Evolutionary conservation across 2,329 filamentous ascomycete genomes (phyloP).

Genomic region (Ceratocystis eucalypticola): DNA sequence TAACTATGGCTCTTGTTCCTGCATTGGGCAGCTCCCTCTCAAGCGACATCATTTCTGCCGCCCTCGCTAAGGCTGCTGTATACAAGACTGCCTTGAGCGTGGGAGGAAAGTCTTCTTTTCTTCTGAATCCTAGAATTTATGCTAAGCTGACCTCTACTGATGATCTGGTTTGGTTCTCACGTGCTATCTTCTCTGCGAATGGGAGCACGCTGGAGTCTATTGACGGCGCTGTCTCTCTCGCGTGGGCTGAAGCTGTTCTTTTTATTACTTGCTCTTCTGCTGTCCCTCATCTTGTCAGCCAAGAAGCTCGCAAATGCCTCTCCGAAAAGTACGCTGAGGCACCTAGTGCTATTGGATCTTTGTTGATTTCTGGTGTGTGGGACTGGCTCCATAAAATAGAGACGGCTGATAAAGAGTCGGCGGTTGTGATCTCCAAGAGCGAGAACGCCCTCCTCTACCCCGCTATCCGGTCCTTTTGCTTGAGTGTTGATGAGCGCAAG

Average conservation of each 20-base stretch:
- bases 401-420: conserved; percentile 62
- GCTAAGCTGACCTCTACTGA: conserved; percentile 61
- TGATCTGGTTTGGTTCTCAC: conserved; percentile 64
- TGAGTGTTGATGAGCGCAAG: conserved; percentile 38
- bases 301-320: conserved; percentile 47
- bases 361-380: conserved; percentile 65
- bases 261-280: conserved; percentile 55
- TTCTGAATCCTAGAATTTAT: conserved; percentile 75
- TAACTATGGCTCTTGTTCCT: conserved; percentile 53
- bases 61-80: conserved; percentile 46
- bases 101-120: conserved; percentile 74
- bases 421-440: conserved; percentile 51
- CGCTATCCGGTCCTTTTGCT: conserved; percentile 49
- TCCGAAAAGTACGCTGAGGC: conserved; percentile 50
- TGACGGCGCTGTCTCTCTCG: conserved; percentile 38
- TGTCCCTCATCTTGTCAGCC: conserved; percentile 49
- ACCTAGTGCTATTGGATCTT: conserved; percentile 44
- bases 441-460: conserved; percentile 50
- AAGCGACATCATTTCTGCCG: conserved; percentile 32
- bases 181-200: conserved; percentile 52
- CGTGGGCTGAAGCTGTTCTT: conserved; percentile 79
- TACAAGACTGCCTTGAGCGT: conserved; percentile 51
- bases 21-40: conserved; percentile 41
- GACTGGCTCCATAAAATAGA: conserved; percentile 58
- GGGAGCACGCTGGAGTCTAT: conserved; percentile 38